phyloP scores from a whole-genome alignment of 805 yeast genomes.

The Scheffersomyces coipomensis region DNA sequence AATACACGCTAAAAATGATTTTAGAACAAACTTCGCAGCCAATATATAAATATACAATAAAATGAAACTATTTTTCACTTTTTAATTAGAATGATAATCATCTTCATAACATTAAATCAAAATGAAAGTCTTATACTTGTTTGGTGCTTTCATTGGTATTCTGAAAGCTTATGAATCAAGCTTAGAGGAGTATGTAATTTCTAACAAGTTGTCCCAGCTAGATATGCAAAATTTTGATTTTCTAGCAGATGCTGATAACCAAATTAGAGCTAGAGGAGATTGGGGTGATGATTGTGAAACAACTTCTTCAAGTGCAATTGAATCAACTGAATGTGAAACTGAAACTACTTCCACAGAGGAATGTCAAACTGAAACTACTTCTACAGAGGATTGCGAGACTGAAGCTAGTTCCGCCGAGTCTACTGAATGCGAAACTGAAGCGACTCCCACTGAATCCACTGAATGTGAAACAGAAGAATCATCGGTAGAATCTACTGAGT shows the following conservation, averaged over 20 bases:
- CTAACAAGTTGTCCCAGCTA: too few species aligned
- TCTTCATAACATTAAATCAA: too few species aligned
- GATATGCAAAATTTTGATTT: too few species aligned
- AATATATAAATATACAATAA: neutral
- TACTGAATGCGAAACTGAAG: neutral
- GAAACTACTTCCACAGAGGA: neutral
- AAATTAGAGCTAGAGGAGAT: too few species aligned
- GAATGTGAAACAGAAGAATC: neutral
- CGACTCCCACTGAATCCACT: neutral
- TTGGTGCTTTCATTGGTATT: too few species aligned
- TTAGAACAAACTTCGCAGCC: neutral
- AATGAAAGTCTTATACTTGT: too few species aligned
- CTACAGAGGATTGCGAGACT: neutral
- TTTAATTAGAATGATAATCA: too few species aligned
- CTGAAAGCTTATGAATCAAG: too few species aligned
- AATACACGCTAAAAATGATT: neutral
- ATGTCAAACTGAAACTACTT: neutral
- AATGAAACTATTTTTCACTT: too few species aligned
- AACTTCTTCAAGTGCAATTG: neutral
- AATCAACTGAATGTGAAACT: neutral
- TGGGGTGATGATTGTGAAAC: neutral
- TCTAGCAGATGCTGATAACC: too few species aligned
- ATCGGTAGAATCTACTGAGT: neutral
- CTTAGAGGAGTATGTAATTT: too few species aligned
- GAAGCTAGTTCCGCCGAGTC: neutral